Evolutionary conservation across 208 protist species (phyloP).

Genomic region (Acanthamoeba polyphaga): DNA sequence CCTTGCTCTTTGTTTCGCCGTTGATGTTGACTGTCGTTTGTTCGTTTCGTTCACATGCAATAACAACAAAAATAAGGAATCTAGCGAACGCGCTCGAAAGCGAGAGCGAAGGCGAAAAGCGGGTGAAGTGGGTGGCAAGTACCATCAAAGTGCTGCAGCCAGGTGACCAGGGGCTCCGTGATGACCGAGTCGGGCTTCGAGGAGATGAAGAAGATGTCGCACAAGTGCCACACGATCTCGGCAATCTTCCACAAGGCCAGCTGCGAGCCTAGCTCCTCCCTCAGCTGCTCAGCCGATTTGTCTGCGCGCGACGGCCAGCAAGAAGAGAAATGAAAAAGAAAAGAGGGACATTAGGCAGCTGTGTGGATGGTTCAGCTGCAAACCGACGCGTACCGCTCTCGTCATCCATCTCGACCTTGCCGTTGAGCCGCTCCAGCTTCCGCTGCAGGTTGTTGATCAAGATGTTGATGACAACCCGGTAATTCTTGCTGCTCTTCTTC

Average conservation of each 20-base stretch:
- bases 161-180: constrained; percentile 64
- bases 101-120: not conserved
- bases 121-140: not conserved
- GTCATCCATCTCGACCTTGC: not conserved
- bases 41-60: not conserved
- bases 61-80: not conserved
- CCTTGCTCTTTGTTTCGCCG: constrained; percentile 34
- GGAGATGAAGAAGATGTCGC: constrained; percentile 73
- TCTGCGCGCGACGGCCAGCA: not conserved
- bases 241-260: constrained; percentile 69
- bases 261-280: constrained; percentile 17
- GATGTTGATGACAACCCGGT: constrained; percentile 43
- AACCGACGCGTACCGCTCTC: not conserved
- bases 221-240: constrained; percentile 62
- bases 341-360: no score
- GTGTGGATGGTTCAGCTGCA: no score
- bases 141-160: constrained; percentile 67
- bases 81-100: not conserved
- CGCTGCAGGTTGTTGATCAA: constrained; percentile 55
- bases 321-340: not conserved
- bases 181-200: constrained; percentile 57
- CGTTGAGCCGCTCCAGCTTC: not conserved
- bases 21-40: constrained; percentile 19
- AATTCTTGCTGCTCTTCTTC: constrained; percentile 68
- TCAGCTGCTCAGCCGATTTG: not conserved